Base-by-base conservation (phyloP, 805 yeast species). In the Candida peoriensis region DNA sequence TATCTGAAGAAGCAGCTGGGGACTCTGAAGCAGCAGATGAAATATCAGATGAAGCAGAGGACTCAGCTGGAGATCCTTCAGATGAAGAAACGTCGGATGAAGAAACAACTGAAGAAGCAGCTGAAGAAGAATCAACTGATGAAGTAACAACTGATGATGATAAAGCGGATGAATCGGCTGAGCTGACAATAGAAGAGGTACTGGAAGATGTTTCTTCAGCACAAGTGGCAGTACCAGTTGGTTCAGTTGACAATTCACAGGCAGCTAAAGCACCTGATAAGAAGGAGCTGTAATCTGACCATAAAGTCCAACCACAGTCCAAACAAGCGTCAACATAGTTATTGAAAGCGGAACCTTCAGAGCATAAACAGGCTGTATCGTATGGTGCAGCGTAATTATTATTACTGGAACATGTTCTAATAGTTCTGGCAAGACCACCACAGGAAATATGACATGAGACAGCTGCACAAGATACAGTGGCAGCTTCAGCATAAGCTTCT, bases 301-400 rank as follows among this genome's bases (percentile, higher is more conserved):
- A 60, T 22, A 59, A 36, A 43, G 61, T 55, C 64, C 62, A 59
- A 32, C 64, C 64, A 48, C 64, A 60, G 28, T 53, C 58, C 20
- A 59, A 38, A 49, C 64, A 59, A 5, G 31, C 49, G 4, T 42
- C 44, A 18, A 46, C 44, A 17, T 36, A 30, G 1, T n/a, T n/a
- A 16, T 27, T 33, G 37, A 47, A 47, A n/a, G 25, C 19, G 12
- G 47, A 32, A 13, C 29, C 47, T 14, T 29, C 24, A 18, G 33
- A 35, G 43, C 57, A 52, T 18, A 44, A 37, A 39, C 54, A 48
- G 17, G 16, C 24, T 14, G 26, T 19, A 24, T 37, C 28, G 11
- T 20, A 37, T 15, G 36, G 36, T 19, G 18, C 33, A 31, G 38
- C 30, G 30, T 37, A 44, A 11, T 41, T 38, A 17, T 40, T 41